Conservation (phyloP, 2,329 filamentous ascomycete species). For the Sporothrix pseudoabietina region DNA sequence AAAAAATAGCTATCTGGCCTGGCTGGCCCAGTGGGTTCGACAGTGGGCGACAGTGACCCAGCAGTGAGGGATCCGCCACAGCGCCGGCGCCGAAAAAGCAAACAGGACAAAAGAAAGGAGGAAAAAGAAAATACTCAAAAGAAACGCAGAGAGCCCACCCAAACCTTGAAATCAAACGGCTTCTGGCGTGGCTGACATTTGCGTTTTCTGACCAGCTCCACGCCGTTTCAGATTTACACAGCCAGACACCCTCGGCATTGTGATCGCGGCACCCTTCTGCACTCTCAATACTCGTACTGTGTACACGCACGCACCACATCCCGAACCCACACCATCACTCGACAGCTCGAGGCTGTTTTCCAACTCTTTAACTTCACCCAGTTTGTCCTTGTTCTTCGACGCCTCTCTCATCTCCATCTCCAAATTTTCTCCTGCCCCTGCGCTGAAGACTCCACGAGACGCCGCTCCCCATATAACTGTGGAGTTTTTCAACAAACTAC, state of each 20-base stretch:
- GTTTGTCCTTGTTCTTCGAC: constrained; percentile 8
- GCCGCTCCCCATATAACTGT: neutral
- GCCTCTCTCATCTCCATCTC: constrained; percentile 9
- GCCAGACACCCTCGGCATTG: constrained; percentile 32
- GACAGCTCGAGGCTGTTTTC: constrained; percentile 27
- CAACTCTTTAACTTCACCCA: constrained; percentile 14
- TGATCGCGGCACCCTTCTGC: constrained; percentile 27
- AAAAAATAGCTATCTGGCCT: constrained; percentile 21
- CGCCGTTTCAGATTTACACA: constrained; percentile 35
- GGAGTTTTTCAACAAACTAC: neutral
- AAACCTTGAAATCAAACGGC: constrained; percentile 31
- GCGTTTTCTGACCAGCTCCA: constrained; percentile 30
- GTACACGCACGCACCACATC: constrained; percentile 12
- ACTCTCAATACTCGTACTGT: neutral
- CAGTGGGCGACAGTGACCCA: neutral
- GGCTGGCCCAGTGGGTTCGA: neutral
- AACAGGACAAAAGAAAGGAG: neutral
- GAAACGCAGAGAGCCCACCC: neutral
- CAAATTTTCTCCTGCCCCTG: neutral
- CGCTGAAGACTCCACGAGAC: neutral
- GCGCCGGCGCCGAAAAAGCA: neutral
- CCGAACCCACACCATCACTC: constrained; percentile 18
- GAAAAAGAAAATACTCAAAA: neutral
- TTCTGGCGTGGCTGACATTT: constrained; percentile 32
- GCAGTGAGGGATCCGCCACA: neutral